Evolutionary conservation across 148 eudicot genomes (phyloP).

Genomic region (Chenopodium quinoa): DNA sequence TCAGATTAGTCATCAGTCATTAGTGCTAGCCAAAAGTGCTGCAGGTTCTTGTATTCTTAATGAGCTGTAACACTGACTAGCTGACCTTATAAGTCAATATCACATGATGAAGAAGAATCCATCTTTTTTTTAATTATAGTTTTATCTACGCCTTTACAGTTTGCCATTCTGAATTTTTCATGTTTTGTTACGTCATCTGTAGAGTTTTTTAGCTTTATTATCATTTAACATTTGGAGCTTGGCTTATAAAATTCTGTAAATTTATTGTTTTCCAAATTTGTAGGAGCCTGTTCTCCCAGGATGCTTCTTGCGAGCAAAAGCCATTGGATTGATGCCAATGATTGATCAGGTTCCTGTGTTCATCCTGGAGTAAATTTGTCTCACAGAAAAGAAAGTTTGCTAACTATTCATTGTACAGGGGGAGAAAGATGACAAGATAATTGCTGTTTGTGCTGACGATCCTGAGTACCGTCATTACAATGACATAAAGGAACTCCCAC

Average conservation of each 20-base stretch:
- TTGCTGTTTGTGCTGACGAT: conserved; percentile 87
- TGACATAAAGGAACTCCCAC: conserved; percentile 80
- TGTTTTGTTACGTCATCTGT: not conserved
- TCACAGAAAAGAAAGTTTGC: not conserved
- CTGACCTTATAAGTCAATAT: not conserved
- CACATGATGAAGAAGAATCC: not conserved
- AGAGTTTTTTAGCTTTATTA: not conserved
- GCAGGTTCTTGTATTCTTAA: not conserved
- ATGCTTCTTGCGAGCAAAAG: conserved; percentile 78
- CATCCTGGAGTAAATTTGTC: not conserved
- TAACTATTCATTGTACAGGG: conserved; percentile 43
- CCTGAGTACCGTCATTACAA: conserved; percentile 66
- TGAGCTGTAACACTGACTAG: not conserved
- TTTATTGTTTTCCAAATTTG: not conserved
- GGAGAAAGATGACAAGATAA: conserved; percentile 81
- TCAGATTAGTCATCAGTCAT: not conserved
- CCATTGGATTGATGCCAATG: conserved; percentile 90
- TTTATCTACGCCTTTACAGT: not conserved
- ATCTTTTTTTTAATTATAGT: not conserved
- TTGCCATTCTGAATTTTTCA: not conserved
- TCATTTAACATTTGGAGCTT: not conserved
- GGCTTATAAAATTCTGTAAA: not conserved
- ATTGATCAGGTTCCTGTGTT: conserved; percentile 61
- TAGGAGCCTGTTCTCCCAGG: conserved; percentile 89
- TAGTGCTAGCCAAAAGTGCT: not conserved